phyloP scores from a whole-genome alignment of 106 monocot genomes.

The Vanilla planifolia region DNA sequence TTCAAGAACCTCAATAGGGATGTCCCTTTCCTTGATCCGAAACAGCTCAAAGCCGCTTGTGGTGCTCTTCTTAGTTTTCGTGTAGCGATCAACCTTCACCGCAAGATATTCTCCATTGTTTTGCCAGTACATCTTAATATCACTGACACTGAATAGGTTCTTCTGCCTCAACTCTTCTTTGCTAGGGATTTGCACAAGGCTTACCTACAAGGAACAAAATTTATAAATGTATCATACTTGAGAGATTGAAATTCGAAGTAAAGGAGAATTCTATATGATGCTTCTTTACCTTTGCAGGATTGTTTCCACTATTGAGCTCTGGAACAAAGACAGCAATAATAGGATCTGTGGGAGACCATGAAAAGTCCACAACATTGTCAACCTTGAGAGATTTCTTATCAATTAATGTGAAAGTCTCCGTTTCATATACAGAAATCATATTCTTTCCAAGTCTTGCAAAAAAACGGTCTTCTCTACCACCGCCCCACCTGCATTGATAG shows the following conservation, averaged over 20 bases:
- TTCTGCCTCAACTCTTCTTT: conserved; percentile 94
- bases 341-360: conserved; percentile 87
- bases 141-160: conserved; percentile 84
- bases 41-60: conserved; percentile 95
- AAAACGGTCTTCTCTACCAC: conserved; percentile 86
- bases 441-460: conserved; percentile 97
- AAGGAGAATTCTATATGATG: not conserved
- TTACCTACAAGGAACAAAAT: conserved; percentile 39
- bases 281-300: conserved; percentile 75
- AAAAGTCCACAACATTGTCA: conserved; percentile 79
- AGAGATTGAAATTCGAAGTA: not conserved
- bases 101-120: conserved; percentile 93
- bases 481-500: conserved; percentile 63
- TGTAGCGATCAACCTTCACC: conserved; percentile 83
- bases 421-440: conserved; percentile 77
- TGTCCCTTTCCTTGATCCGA: conserved; percentile 91
- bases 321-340: conserved; percentile 76
- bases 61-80: conserved; percentile 90
- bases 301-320: conserved; percentile 78
- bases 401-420: conserved; percentile 83
- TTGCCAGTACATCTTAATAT: conserved; percentile 97
- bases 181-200: conserved; percentile 84
- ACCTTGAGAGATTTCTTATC: conserved; percentile 93
- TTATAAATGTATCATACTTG: not conserved
- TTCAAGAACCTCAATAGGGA: conserved; percentile 87